phyloP scores from a whole-genome alignment of 495 filamentous ascomycete genomes.

The Aspergillus avenaceus region DNA sequence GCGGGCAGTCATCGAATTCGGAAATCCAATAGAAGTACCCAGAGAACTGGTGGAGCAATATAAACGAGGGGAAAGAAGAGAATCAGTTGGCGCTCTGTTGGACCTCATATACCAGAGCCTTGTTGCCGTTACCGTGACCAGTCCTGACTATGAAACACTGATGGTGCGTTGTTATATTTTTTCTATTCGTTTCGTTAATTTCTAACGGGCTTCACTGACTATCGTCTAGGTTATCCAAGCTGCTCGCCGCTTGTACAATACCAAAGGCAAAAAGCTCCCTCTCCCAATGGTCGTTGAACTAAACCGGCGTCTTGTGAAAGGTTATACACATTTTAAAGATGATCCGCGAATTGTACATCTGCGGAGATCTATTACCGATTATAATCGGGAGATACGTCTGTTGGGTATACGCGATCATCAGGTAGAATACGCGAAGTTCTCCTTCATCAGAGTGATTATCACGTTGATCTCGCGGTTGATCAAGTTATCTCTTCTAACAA shows the following conservation, averaged over 20 bases:
- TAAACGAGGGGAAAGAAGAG: slow-evolving; percentile 72
- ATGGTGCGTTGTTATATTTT: slow-evolving; percentile 58
- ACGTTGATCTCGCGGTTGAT: slow-evolving; percentile 74
- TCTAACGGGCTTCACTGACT: slow-evolving; percentile 23
- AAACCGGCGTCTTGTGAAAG: slow-evolving; percentile 87
- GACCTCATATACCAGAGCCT: slow-evolving; percentile 83
- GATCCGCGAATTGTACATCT: slow-evolving; percentile 80
- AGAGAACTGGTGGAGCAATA: slow-evolving; percentile 80
- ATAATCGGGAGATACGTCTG: slow-evolving; percentile 84
- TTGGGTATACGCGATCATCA: slow-evolving; percentile 92
- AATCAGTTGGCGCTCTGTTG: slow-evolving; percentile 76
- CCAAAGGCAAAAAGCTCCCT: slow-evolving; percentile 87
- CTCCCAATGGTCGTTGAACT: slow-evolving; percentile 93
- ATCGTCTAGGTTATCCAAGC: slow-evolving; percentile 74
- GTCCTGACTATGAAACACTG: slow-evolving; percentile 93
- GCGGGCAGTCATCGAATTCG: slow-evolving; percentile 94
- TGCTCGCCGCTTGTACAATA: slow-evolving; percentile 88
- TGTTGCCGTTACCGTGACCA: slow-evolving; percentile 84
- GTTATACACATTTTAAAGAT: slow-evolving; percentile 89
- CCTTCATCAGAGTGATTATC: slow-evolving; percentile 66
- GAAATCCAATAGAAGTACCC: slow-evolving; percentile 78
- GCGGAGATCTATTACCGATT: slow-evolving; percentile 72
- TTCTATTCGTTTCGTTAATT: neutral
- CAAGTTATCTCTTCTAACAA: slow-evolving; percentile 70
- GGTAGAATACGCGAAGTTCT: slow-evolving; percentile 85